Evolutionary conservation across 371 early-diverging fungal species (phyloP), one percentile per base, ranked within the genome.

Genomic region (Aphelidium insulamus): DNA sequence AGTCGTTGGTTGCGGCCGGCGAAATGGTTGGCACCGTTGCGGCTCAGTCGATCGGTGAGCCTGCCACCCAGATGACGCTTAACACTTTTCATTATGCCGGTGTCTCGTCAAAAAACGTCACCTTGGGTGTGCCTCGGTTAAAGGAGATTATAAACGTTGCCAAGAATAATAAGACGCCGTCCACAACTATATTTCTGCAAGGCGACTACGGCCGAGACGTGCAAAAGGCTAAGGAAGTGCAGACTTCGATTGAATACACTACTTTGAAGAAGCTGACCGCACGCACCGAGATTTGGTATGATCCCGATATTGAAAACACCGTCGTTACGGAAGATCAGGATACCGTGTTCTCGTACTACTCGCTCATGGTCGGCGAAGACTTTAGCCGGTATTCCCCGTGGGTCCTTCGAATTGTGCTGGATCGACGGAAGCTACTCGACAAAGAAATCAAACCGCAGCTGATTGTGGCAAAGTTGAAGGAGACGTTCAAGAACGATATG

Each of bases 41-140:
- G 24, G 97, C 98, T 9, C 98, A 99, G 57, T 90, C 91, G 28
- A 95, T 99, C 59, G 99, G 99, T 55, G 97, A 99, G 55, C 99
- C 99, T 32, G 97, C 99, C 14, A 99, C 99, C 12, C 98, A 99
- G 51, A 99, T 99, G 99, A 99, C 99, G 16, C 57, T 99, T 39
- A 99, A 99, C 54, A 98, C 98, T 35, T 97, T 99, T 83, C 98
- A 98, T 62, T 78, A 76, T 57, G 99, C 99, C 41, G 99, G 99
- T 75, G 97, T 99, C 30, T 72, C 85, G 24, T 77, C 77, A 44
- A 87, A 88, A 59, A 92, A 88, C 48, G 94, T 95, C 9, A 98
- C 97, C 3, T 73, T 84, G 39, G 99, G 99, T 67, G 98, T 99
- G 17, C 99, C 99, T 23, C 84, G 99, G 56, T 62, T 99, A 41